Conservation (phyloP, 192 early-diverging fungal species). For the Entomortierella lignicola region DNA sequence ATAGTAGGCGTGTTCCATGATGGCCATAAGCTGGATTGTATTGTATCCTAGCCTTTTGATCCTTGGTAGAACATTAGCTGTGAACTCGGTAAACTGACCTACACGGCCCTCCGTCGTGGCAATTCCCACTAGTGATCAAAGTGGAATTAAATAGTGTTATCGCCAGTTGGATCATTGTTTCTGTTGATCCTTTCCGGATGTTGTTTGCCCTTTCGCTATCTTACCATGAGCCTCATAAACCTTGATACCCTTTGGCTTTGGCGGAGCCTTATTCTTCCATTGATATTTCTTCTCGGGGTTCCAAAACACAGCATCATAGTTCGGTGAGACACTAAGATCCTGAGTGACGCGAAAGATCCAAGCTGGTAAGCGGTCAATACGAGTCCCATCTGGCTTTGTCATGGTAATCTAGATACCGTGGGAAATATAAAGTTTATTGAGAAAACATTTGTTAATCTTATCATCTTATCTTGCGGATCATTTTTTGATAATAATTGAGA, state of each 20-base stretch:
- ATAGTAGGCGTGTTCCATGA: conserved; percentile 99
- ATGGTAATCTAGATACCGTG: conserved; percentile 71
- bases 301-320: conserved; percentile 96
- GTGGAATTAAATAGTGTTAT: background rate
- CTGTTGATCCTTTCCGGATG: background rate
- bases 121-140: conserved; percentile 81
- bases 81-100: conserved; percentile 93
- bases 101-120: conserved; percentile 85
- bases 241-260: conserved; percentile 72
- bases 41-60: conserved; percentile 89
- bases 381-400: conserved; percentile 76
- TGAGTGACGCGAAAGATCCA: conserved; percentile 89
- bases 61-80: conserved; percentile 83
- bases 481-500: conserved; percentile 3
- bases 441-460: too few relatives aligned
- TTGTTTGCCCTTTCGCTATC: background rate
- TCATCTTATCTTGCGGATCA: too few relatives aligned
- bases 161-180: background rate
- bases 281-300: conserved; percentile 83
- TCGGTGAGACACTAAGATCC: conserved; percentile 80
- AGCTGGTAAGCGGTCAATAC: conserved; percentile 91
- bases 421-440: background rate
- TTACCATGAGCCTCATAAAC: conserved; percentile 96
- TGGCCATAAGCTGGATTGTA: conserved; percentile 88
- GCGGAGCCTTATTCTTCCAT: conserved; percentile 82